Evolutionary conservation across 2,329 filamentous ascomycete genomes (phyloP).

Genomic region (Nemania abortiva): DNA sequence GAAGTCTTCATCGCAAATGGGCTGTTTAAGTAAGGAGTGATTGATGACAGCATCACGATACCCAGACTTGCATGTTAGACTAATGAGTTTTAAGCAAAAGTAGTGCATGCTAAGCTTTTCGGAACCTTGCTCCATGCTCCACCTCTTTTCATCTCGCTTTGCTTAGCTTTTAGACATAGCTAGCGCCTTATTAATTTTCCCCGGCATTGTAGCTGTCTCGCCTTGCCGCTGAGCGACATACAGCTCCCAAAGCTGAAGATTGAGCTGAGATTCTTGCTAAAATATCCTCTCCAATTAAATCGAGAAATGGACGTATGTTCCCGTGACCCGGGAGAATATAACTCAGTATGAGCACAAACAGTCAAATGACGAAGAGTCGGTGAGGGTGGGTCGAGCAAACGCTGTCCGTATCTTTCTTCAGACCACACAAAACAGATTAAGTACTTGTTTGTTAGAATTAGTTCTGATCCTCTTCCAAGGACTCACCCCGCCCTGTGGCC

Average conservation of each 20-base stretch:
- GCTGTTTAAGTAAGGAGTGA: background rate
- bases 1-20: background rate
- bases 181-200: background rate
- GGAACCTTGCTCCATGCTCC: background rate
- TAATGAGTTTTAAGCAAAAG: background rate
- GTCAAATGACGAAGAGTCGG: too few relatives aligned
- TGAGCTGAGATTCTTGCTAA: background rate
- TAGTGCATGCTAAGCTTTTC: constrained; percentile 4
- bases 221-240: background rate
- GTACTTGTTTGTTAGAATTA: too few relatives aligned
- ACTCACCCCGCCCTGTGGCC: too few relatives aligned
- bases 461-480: too few relatives aligned
- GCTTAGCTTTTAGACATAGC: background rate
- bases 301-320: too few relatives aligned
- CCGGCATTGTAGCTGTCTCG: background rate
- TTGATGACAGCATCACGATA: background rate
- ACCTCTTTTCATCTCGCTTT: background rate
- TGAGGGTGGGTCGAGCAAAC: too few relatives aligned
- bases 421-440: too few relatives aligned
- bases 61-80: background rate
- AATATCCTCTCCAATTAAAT: too few relatives aligned
- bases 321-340: too few relatives aligned
- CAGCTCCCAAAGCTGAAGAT: background rate
- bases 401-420: too few relatives aligned
- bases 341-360: too few relatives aligned